Evolutionary conservation across 768 basidiomycete species (phyloP), one percentile per base, ranked within the genome.

Genomic region (Clathrus columnatus): DNA sequence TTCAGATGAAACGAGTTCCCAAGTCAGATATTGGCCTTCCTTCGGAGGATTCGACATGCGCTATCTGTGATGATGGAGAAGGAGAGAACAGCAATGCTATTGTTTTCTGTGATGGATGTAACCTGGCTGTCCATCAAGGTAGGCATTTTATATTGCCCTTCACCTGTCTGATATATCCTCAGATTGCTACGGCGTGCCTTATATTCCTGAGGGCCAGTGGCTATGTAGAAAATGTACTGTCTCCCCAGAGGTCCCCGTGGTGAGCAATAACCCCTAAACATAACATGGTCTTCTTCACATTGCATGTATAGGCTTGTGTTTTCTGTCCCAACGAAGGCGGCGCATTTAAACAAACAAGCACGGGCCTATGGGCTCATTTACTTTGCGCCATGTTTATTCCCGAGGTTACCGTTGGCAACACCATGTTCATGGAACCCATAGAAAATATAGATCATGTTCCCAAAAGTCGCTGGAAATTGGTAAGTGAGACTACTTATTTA

Each of bases 181-280:
- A 96, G 96, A 99, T 67, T 99, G 96, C 65, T 99, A 99, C 64
- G 96, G 96, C 18, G 92, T 99, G 1, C 96, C 96, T 10, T 99
- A 99, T 66, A 97, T 99, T 57, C 96, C 96, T 0, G 96, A 99
- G 72, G 96, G 96, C 1, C 96, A 99, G 68, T 99, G 96, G 96
- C 80, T 99, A 29, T 99, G 96, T 68, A 75, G 96, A 46, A 99
- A 99, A 70, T 99, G 96, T 64, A 97, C 93, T 0, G 93, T 98
- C 8, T 95, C 92, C 1, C 96, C 96, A 0, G 95, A 97, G 69
- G 88, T 84, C 62, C 91, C 94, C 14, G 96, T 99, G 58, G 93
- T 94, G 65, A 60, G 89, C 71, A 23, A 16, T 10, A 7, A 42
- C 45, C 29, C 29, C 23, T n/a, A 26, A 41, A 2, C 44, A 28